phyloP scores from a whole-genome alignment of 305 asterid genomes.

The Fraxinus sp. region DNA sequence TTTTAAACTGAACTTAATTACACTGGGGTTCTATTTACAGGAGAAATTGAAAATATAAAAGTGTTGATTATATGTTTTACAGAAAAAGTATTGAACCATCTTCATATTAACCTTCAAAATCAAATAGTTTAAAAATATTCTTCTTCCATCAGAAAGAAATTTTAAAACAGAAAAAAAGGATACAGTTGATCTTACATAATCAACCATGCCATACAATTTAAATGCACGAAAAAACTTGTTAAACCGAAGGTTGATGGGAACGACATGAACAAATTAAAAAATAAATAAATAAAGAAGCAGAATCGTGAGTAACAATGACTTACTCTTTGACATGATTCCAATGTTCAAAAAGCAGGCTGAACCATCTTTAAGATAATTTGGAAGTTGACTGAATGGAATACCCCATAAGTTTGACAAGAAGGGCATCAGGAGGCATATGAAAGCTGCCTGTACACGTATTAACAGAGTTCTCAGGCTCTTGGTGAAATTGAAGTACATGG shows the following conservation, averaged over 20 bases:
- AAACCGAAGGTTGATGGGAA: neutral
- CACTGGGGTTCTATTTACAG: neutral
- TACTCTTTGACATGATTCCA: slow-evolving; percentile 68
- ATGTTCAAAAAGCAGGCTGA: slow-evolving; percentile 93
- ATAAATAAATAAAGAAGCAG: neutral
- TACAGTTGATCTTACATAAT: neutral
- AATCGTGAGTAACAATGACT: slow-evolving; percentile 33
- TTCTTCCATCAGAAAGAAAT: neutral
- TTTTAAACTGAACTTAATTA: neutral
- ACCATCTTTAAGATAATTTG: slow-evolving; percentile 80
- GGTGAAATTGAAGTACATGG: slow-evolving; percentile 31
- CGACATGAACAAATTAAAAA: neutral
- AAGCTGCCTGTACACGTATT: slow-evolving; percentile 59
- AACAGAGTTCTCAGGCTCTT: slow-evolving; percentile 32
- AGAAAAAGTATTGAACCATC: neutral
- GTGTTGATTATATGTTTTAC: neutral
- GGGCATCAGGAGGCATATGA: slow-evolving; percentile 89
- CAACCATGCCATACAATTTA: slow-evolving; percentile 5
- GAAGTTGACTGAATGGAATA: slow-evolving; percentile 75
- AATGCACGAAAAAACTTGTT: neutral
- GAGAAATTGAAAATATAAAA: neutral
- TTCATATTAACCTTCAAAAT: neutral
- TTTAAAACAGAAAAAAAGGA: neutral
- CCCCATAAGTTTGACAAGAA: slow-evolving; percentile 94
- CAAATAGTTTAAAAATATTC: neutral